These are phyloP conservation scores for Aspergillus homomorphus DNA, from an alignment of 495 filamentous ascomycete species.

Conservation along the genomic window DNA sequence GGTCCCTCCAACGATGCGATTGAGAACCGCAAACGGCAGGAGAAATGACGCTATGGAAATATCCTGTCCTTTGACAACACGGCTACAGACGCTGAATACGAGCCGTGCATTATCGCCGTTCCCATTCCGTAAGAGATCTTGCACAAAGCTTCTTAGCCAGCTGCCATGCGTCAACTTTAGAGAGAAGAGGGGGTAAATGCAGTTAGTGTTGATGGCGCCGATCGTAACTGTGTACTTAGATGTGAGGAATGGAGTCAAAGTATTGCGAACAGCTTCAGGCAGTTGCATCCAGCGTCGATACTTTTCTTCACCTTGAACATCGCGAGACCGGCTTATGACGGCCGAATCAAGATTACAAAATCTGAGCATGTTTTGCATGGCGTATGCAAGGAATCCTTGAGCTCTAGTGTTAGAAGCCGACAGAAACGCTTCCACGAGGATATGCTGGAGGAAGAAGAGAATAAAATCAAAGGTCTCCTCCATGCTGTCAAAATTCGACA, in stretches of 20 bases:
- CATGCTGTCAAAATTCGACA: conserved; percentile 77
- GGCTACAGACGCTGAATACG: conserved; percentile 75
- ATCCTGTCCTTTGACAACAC: conserved; percentile 79
- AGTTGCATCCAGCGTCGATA: conserved; percentile 73
- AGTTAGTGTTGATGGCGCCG: conserved; percentile 46
- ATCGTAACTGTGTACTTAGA: conserved; percentile 75
- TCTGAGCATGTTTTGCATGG: conserved; percentile 87
- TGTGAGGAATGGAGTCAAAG: conserved; percentile 75
- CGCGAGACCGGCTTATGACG: conserved; percentile 52
- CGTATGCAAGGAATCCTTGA: conserved; percentile 86
- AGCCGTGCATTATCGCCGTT: conserved; percentile 64
- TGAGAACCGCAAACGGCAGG: conserved; percentile 77
- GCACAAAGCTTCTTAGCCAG: conserved; percentile 78
- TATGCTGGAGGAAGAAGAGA: conserved; percentile 76
- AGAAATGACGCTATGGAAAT: conserved; percentile 80
- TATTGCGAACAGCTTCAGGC: conserved; percentile 69
- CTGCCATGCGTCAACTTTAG: conserved; percentile 59
- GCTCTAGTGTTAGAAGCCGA: conserved; percentile 80
- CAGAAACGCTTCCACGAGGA: conserved; percentile 85
- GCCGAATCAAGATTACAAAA: conserved; percentile 63
- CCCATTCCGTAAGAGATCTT: conserved; percentile 73
- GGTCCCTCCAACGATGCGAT: conserved; percentile 69
- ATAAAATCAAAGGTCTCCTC: conserved; percentile 84
- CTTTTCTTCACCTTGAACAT: conserved; percentile 50
- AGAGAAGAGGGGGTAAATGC: conserved; percentile 75